Evolutionary conservation across 805 yeast species (phyloP), one percentile per base, ranked within the genome.

Genomic region (Zygosaccharomyces lentus): DNA sequence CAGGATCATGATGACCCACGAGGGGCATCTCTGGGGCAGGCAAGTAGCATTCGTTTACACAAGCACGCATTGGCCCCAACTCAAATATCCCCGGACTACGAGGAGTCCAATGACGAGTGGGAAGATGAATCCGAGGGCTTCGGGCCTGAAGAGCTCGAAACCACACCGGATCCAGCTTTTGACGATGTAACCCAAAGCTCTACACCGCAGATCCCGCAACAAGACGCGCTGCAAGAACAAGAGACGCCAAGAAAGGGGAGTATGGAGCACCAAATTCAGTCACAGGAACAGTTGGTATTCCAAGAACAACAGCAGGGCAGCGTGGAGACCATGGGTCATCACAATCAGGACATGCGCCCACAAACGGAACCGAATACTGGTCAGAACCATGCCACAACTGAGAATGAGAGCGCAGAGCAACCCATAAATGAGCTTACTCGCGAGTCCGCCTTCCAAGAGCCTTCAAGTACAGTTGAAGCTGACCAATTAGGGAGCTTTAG

Each of bases 91-190:
- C n/a, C 32, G 2, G 32, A 23, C 1, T 26, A 34, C n/a, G 15
- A 12, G 29, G 37, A 30, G 9, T 21, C 41, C 15, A 41, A 41
- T 21, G 48, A 41, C 16, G 51, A 43, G 21, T 41, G 51, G 47
- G 53, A 49, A 31, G 53, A 46, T 24, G 46, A 43, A 24, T 19
- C 17, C 30, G 41, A 37, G 23, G 41, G 26, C 6, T 7, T 16
- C n/a, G n/a, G n/a, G n/a, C 21, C 21, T 19, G 21, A 19, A 8
- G 34, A 38, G 15, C 15, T 17, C 10, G 41, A 26, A 6, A 15
- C 19, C 27, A 2, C 15, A 16, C 12, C 8, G 7, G 15, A 23
- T 5, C 12, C 25, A 9, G 17, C 8, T 9, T 13, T 13, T 6
- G 39, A 36, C 9, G 15, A 35, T 7, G 26, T n/a, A 10, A 36